These are phyloP conservation scores for Colletotrichum navitas DNA, from an alignment of 2,329 filamentous ascomycete species.

Conservation along the genomic window DNA sequence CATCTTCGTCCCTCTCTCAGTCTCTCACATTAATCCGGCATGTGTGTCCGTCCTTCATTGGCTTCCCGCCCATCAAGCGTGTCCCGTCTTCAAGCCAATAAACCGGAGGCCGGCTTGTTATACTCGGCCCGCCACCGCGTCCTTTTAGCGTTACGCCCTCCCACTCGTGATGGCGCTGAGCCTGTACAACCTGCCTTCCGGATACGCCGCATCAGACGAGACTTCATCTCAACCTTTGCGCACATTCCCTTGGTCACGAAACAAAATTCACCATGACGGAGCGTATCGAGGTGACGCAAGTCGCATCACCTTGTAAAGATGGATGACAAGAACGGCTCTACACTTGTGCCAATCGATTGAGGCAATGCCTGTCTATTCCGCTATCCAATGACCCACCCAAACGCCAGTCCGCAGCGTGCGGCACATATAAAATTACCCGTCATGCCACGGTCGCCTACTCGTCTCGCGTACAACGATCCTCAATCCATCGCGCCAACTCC, in stretches of 20 bases:
- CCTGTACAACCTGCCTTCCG: neutral
- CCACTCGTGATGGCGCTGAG: neutral
- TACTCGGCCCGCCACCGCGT: neutral
- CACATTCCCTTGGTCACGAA: neutral
- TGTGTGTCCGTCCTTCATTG: neutral
- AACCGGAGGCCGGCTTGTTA: neutral
- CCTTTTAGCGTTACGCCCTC: no score
- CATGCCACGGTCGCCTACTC: constrained; percentile 1
- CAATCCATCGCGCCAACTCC: constrained; percentile 63
- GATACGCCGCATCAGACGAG: neutral
- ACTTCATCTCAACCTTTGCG: neutral
- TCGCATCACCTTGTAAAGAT: neutral
- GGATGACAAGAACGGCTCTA: constrained; percentile 10
- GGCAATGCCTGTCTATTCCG: constrained; percentile 10
- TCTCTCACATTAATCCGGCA: neutral
- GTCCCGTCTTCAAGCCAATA: no score
- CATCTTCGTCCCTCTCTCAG: neutral
- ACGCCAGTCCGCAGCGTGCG: constrained; percentile 18
- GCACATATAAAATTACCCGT: neutral
- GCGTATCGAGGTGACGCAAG: neutral
- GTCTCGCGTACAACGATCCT: constrained; percentile 46
- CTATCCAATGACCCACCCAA: constrained; percentile 3
- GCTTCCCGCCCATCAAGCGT: neutral
- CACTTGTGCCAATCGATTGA: constrained; percentile 12
- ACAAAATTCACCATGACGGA: neutral